Evolutionary conservation across 1,139 yeast genomes (phyloP), one percentile per base, ranked within the genome.

Genomic region (Candida sp.): DNA sequence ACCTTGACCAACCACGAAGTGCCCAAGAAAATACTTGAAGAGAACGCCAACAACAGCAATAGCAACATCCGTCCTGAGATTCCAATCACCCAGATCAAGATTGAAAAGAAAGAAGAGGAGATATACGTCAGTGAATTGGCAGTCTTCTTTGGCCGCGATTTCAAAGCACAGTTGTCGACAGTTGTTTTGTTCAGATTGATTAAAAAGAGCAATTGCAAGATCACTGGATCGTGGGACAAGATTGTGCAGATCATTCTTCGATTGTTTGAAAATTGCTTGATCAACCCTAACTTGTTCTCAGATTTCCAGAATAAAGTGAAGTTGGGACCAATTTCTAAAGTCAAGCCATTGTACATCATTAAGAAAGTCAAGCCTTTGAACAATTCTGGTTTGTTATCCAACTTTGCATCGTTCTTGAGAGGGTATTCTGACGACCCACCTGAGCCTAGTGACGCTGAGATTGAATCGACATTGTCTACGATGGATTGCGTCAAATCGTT

Each of bases 361-460:
- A 83, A 83, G 51, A 81, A 90, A 57, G 71, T 83, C 0, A 84
- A 84, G 51, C 78, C 81, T 0, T 78, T 83, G 27, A 88, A 85
- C 60, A 96, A 86, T 38, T 78, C 81, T 7, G 91, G 98, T 2
- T 66, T 96, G 26, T 82, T 96, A 52, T 90, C 97, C 1, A 89
- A 98, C 0, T 86, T 96, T 59, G 92, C 98, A 1, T 91, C 97
- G 0, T 93, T 92, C 62, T 80, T 96, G 67, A 90, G 96, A 58
- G 96, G 98, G 12, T 84, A 88, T 54, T 78, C 88, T 0, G 98
- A 92, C 59, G 96, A 90, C 39, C 86, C 90, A 2, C 88, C 90
- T 6, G 43, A 93, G 65, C 99, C 99, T 3, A 83, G 96, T 1
- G 96, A 89, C 52, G 96, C 89, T 60, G 98, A 93, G 61, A 86